phyloP scores from a whole-genome alignment of 2,329 filamentous ascomycete species.

The Colletotrichum salicis region DNA sequence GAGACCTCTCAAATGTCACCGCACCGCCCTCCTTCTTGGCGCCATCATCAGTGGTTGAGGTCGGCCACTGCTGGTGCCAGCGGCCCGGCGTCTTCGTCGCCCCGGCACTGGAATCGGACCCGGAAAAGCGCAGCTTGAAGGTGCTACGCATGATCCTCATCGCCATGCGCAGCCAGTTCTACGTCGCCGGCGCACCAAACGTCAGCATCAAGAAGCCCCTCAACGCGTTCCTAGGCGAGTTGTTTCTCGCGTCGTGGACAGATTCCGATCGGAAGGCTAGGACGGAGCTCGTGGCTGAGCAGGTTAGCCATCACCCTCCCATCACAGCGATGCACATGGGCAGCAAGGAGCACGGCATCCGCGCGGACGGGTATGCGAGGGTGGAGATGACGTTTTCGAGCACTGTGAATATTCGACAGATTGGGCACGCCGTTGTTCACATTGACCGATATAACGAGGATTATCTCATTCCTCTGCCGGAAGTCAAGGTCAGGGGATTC shows the following conservation, averaged over 20 bases:
- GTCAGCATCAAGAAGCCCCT: slow-evolving; percentile 64
- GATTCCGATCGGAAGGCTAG: slow-evolving; percentile 42
- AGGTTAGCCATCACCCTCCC: slow-evolving; percentile 64
- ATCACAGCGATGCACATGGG: slow-evolving; percentile 63
- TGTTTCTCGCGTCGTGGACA: slow-evolving; percentile 57
- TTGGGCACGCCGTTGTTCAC: slow-evolving; percentile 60
- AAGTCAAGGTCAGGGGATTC: slow-evolving; percentile 59
- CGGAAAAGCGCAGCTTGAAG: slow-evolving; percentile 55
- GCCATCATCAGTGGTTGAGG: slow-evolving; percentile 61
- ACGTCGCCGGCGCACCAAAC: slow-evolving; percentile 56
- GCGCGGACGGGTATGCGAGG: slow-evolving; percentile 61
- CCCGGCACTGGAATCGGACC: slow-evolving; percentile 55
- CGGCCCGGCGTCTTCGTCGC: slow-evolving; percentile 59
- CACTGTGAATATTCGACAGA: slow-evolving; percentile 60
- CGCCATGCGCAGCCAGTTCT: slow-evolving; percentile 58
- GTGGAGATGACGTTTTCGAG: slow-evolving; percentile 64
- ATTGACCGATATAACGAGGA: slow-evolving; percentile 61
- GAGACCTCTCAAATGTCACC: slow-evolving; percentile 63
- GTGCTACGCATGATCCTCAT: slow-evolving; percentile 60
- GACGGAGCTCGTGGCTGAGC: slow-evolving; percentile 54
- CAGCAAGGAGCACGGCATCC: slow-evolving; percentile 54
- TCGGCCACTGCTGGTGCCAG: slow-evolving; percentile 62
- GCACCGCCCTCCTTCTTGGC: slow-evolving; percentile 62
- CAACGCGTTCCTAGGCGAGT: slow-evolving; percentile 63
- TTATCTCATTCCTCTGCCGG: slow-evolving; percentile 60